Evolutionary conservation across 495 filamentous ascomycete species (phyloP).

Genomic region (Hyaloscypha finlandica): DNA sequence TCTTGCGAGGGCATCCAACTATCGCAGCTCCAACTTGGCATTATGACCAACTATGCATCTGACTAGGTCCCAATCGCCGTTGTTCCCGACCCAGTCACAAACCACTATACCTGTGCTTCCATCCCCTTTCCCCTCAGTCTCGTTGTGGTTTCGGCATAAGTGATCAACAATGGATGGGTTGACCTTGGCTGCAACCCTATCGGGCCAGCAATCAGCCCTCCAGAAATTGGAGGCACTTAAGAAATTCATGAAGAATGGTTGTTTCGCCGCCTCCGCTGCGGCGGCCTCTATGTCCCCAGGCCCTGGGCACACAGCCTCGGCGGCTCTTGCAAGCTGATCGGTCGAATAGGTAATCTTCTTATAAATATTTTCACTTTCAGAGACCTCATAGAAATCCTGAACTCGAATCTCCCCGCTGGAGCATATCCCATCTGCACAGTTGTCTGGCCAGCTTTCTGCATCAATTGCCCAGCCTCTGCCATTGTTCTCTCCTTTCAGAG

Average conservation of each 20-base stretch:
- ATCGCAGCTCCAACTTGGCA: conserved; percentile 60
- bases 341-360: conserved; percentile 75
- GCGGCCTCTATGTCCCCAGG: conserved; percentile 33
- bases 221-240: conserved; percentile 91
- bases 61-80: conserved; percentile 93
- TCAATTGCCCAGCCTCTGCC: conserved; percentile 80
- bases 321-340: conserved; percentile 75
- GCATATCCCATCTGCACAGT: conserved; percentile 74
- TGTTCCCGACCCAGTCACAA: conserved; percentile 86
- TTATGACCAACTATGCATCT: conserved; percentile 93
- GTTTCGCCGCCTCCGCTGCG: conserved; percentile 16
- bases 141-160: conserved; percentile 68
- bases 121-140: conserved; percentile 46
- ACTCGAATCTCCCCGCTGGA: conserved; percentile 77
- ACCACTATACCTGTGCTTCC: conserved; percentile 90
- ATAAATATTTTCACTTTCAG: conserved; percentile 70
- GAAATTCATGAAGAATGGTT: conserved; percentile 88
- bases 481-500: conserved; percentile 57
- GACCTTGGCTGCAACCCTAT: conserved; percentile 85
- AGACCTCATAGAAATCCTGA: conserved; percentile 94
- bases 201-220: conserved; percentile 88
- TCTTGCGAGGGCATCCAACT: conserved; percentile 3
- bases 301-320: conserved; percentile 42
- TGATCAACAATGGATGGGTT: conserved; percentile 88
- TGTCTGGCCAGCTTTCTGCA: conserved; percentile 84